Base-by-base conservation (phyloP, 2,329 filamentous ascomycete species). In the Atkinsonella hypoxylon region DNA sequence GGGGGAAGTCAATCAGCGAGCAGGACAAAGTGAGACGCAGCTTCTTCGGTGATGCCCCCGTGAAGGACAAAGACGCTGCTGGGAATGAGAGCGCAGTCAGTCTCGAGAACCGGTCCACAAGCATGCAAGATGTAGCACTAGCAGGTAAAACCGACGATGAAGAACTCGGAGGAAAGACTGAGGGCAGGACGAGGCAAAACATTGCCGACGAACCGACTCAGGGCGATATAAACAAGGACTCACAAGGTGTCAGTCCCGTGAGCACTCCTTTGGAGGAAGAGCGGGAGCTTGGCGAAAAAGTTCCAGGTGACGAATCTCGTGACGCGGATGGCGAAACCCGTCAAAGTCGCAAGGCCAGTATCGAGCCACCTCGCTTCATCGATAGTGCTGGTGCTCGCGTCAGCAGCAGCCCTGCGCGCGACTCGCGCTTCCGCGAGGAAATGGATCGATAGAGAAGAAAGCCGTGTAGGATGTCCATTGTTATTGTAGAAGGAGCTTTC, bases 361-460 rank as follows among this genome's bases (percentile, higher is more conserved):
- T 73, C 12, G 65, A 65, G 22, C 66, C 71, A 9, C 73, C 72
- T 1, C 60, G 61, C 12, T 63, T 59, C 1, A 62, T 73, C 8
- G 59, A 56, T 34, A 67, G 68, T 12, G 57, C 61, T 15, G 59
- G 57, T 0, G 56, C 55, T 18, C 62, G 64, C n/a, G 66, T 68
- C 45, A 71, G 71, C 45, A 70, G 69, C 48, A 82, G 77, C 61
- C 77, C 78, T 0, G 72, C 66, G 4, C 67, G 79, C 49, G 77
- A 78, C 54, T 80, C 79, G 39, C 76, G 70, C 56, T 84, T 84
- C 56, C 69, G 68, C 45, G 81, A 84, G 65, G 74, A 77, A 54
- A 71, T 82, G 50, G 60, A 66, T 42, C 57, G 54, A 32, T 65
- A 44, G 36, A 45, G 22, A 38, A 26, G 7, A 36, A 36, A 15